Base-by-base conservation (phyloP, 495 filamentous ascomycete species). In the Penicillium goetzii region DNA sequence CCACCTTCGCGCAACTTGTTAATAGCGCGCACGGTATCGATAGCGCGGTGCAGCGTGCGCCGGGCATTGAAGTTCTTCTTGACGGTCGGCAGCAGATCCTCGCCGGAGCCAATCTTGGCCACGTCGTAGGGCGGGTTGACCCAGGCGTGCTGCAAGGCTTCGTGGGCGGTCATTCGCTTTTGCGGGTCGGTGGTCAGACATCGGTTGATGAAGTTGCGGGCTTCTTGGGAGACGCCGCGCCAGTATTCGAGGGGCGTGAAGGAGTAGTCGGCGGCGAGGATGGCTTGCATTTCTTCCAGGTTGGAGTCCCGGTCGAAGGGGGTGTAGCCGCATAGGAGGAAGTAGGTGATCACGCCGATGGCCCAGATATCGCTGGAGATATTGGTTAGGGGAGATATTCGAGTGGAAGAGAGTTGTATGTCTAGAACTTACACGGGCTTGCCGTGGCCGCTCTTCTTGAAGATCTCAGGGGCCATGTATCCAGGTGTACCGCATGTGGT, bases 61-160 rank as follows among this genome's bases (percentile, higher is more conserved):
- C 94, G 83, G 9, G 95, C 95, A 68, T 99, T 99, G 83, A 99
- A 99, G 79, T 99, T 99, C 88, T 97, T 97, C 86, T 96, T 96
- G 64, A 99, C 91, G 3, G 88, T 90, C 1, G 95, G 95, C 62
- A 98, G 80, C 57, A 99, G 81, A 79, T 99, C 95, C 56, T 85
- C 81, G 23, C 84, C 83, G 53, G 85, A 82, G 47, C 76, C 77
- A 28, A 74, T 57, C 56, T 68, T 71, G 65, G 59, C 57, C 15
- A 58, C 49, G 51, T 80, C 71, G 63, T 78, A 73, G n/a, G 81
- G 74, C 56, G 80, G 89, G 41, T 88, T 88, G 51, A 99, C 87
- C 84, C 96, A 99, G 25, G 88, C 82, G 71, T 98, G 95, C 59
- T 89, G 88, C 11, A 99, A 86, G 17, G 95, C 95, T 76, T 95